Evolutionary conservation across 176 grass and related monocot species (phyloP), one percentile per base, ranked within the genome.

Genomic region (Luzula sylvatica): DNA sequence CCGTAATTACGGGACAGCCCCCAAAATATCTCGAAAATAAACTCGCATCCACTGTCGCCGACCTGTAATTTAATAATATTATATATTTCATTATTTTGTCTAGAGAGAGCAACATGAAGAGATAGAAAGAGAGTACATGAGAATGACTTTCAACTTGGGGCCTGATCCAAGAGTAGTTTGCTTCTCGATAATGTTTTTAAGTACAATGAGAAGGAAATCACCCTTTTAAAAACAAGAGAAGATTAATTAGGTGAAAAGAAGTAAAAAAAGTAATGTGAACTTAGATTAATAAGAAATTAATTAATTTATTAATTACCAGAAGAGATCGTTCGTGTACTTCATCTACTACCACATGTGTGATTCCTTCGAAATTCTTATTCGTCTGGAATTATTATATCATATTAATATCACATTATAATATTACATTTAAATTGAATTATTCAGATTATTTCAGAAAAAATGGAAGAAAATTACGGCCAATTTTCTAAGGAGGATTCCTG

Each of bases 291-390:
- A 52, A 13, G 39, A 43, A 26, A 13, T 46, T 56, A 25, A 68
- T n/a, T n/a, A n/a, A n/a, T n/a, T n/a, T n/a, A n/a, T n/a, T n/a
- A 55, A 67, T 78, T 75, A 95, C 89, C 89, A 95, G 78, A 82
- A 95, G 82, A 73, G 83, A 84, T 23, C 89, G 69, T 45, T 95
- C 89, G 69, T 95, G 83, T 50, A 95, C 89, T 82, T 95, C 89
- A 65, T 95, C 89, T 49, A 95, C 83, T 56, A 95, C 69, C 43
- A 95, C 83, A 73, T 95, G 89, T 48, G 83, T 85, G 70, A 95
- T 74, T 41, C 82, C 89, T 75, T 82, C 72, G 66, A 95, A 82
- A 51, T 95, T 68, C 44, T 77, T 95, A 57, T 88, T 82, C 41
- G 72, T 81, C 89, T 95, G 49, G n/a, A n/a, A n/a, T n/a, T n/a